These are phyloP conservation scores for Starmerella asiatica DNA, from an alignment of 805 yeast genomes.

Conservation along the genomic window DNA sequence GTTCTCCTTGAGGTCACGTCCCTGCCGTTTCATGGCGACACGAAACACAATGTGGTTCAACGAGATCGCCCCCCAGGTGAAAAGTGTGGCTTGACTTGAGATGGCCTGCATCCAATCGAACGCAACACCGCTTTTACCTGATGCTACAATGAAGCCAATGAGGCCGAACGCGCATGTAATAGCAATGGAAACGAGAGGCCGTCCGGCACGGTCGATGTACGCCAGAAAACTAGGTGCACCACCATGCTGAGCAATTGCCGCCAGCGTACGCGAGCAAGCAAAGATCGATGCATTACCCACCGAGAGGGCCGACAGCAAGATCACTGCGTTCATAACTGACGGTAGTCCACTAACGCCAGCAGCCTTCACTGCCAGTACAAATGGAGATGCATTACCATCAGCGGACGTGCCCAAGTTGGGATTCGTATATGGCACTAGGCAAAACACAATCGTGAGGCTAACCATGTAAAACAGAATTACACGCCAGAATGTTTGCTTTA, in stretches of 20 bases:
- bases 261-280: constrained; percentile 58
- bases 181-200: constrained; percentile 58
- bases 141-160: constrained; percentile 50
- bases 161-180: constrained; percentile 38
- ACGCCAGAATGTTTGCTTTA: constrained; percentile 76
- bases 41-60: constrained; percentile 44
- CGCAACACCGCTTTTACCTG: constrained; percentile 36
- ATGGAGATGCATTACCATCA: constrained; percentile 57
- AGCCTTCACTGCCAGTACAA: constrained; percentile 53
- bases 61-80: constrained; percentile 69
- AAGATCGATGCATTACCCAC: constrained; percentile 65
- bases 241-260: constrained; percentile 51
- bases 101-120: constrained; percentile 68
- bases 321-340: constrained; percentile 55
- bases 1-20: constrained; percentile 52
- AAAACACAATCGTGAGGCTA: constrained; percentile 44
- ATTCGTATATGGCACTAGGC: constrained; percentile 58
- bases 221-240: constrained; percentile 44
- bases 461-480: constrained; percentile 56
- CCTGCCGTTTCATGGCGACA: constrained; percentile 45
- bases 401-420: constrained; percentile 37
- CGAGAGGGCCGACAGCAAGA: constrained; percentile 52
- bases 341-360: constrained; percentile 58
- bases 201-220: constrained; percentile 61
- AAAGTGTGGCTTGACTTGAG: constrained; percentile 62